Conservation (phyloP, 1,284 basidiomycete genomes). For the Cystobasidium sp. region DNA sequence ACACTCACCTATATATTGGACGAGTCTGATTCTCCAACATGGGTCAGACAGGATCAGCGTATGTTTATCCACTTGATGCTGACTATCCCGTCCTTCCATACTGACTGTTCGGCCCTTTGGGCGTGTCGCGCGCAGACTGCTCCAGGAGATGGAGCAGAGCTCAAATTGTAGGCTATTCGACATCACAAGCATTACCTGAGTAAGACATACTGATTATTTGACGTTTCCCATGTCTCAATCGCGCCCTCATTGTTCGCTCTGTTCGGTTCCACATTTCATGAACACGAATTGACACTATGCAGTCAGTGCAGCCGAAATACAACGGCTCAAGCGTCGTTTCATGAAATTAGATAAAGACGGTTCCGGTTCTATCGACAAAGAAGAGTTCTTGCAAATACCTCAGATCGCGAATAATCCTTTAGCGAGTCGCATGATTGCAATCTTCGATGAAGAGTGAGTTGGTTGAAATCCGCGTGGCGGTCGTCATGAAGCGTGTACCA, state of each 20-base stretch:
- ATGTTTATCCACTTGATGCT: neutral
- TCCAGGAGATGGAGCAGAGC: slow-evolving; percentile 89
- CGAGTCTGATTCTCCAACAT: slow-evolving; percentile 16
- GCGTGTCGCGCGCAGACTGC: slow-evolving; percentile 61
- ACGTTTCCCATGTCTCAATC: too few species aligned
- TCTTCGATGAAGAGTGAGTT: slow-evolving; percentile 96
- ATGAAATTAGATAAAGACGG: slow-evolving; percentile 99
- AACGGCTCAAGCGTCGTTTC: slow-evolving; percentile 95
- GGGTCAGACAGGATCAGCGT: slow-evolving; percentile 45
- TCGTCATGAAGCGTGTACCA: neutral
- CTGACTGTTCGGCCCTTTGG: neutral
- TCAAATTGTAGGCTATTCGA: slow-evolving; percentile 72
- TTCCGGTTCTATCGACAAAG: slow-evolving; percentile 95
- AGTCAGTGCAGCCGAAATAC: slow-evolving; percentile 91
- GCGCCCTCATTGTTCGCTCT: too few species aligned
- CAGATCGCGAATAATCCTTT: slow-evolving; percentile 98
- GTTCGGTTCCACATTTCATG: too few species aligned
- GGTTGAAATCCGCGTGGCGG: too few species aligned
- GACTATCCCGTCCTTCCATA: neutral
- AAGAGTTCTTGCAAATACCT: slow-evolving; percentile 98
- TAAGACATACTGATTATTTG: neutral
- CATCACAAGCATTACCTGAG: neutral
- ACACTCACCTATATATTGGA: neutral
- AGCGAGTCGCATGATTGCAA: slow-evolving; percentile 96
- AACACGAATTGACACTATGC: slow-evolving; percentile 27